phyloP scores from a whole-genome alignment of 331 rosid genomes.

The Malus hybrid region DNA sequence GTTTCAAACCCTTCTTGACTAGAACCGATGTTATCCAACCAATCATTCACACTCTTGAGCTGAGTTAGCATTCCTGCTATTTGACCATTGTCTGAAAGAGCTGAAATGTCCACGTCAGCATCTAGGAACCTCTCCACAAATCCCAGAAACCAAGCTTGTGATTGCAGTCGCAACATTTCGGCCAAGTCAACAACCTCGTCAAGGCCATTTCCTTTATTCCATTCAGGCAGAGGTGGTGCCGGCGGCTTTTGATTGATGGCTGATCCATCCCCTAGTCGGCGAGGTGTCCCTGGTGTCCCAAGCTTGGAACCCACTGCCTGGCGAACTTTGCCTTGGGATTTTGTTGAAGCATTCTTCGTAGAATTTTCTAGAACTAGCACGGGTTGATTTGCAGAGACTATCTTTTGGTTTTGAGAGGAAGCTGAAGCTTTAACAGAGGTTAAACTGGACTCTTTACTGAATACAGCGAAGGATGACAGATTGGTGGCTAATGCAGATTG shows the following conservation, averaged over 20 bases:
- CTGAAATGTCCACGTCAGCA: conserved; percentile 49
- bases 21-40: conserved; percentile 66
- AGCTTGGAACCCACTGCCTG: conserved; percentile 35
- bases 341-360: conserved; percentile 39
- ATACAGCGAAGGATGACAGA: conserved; percentile 66
- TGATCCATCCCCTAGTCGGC: conserved; percentile 41
- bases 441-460: conserved; percentile 38
- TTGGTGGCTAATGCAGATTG: conserved; percentile 80
- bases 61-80: conserved; percentile 88
- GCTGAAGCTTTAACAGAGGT: conserved; percentile 31
- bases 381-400: conserved; percentile 40
- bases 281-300: conserved; percentile 37
- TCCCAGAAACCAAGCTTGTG: conserved; percentile 74
- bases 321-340: conserved; percentile 49
- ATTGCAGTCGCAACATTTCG: conserved; percentile 53
- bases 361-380: conserved; percentile 61
- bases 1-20: conserved; percentile 44
- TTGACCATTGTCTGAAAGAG: conserved; percentile 75
- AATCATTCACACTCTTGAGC: conserved; percentile 85
- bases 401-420: conserved; percentile 52
- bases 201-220: conserved; percentile 69
- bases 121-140: conserved; percentile 87
- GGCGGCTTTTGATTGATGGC: conserved; percentile 45
- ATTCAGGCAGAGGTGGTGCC: conserved; percentile 50
- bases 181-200: conserved; percentile 60